These are phyloP conservation scores for Brachypodium distachyon DNA, from an alignment of 202 grass and related monocot species.

Conservation along the genomic window DNA sequence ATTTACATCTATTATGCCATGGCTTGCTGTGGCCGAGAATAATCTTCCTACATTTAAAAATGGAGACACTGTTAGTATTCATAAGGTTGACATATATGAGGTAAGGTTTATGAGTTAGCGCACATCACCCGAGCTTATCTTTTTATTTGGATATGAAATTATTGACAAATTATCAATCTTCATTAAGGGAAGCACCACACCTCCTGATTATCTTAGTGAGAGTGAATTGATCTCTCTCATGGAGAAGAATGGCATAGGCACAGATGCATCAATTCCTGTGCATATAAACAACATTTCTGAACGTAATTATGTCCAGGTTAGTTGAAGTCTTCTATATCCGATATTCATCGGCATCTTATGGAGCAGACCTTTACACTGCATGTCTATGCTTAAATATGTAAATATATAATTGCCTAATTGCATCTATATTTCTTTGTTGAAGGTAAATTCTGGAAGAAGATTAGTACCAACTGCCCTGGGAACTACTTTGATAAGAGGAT, in stretches of 20 bases:
- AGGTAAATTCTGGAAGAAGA: conserved; percentile 91
- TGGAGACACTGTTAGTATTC: conserved; percentile 50
- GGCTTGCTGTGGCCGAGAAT: conserved; percentile 73
- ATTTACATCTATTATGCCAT: conserved; percentile 98
- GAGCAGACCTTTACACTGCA: not conserved
- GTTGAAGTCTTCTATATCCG: conserved; percentile 16
- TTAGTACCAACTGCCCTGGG: conserved; percentile 83
- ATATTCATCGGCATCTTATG: conserved; percentile 3
- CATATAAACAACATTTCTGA: conserved; percentile 95
- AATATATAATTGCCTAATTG: conserved; percentile 7
- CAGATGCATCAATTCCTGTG: conserved; percentile 96
- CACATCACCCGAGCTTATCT: not conserved
- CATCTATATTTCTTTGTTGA: conserved; percentile 25
- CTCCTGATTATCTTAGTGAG: conserved; percentile 94
- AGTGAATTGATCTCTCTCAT: conserved; percentile 97
- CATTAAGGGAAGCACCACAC: conserved; percentile 64
- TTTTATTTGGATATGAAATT: conserved; percentile 9
- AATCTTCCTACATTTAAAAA: conserved; percentile 71
- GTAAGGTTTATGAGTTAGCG: conserved; percentile 34
- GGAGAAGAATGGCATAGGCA: conserved; percentile 97
- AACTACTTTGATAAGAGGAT: conserved; percentile 92
- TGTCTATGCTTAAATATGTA: not conserved
- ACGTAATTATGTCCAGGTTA: conserved; percentile 96
- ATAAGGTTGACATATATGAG: conserved; percentile 86
- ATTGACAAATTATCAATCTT: conserved; percentile 18